Evolutionary conservation across 2,329 filamentous ascomycete genomes (phyloP).

Genomic region (Mycosphaerella arachidis): DNA sequence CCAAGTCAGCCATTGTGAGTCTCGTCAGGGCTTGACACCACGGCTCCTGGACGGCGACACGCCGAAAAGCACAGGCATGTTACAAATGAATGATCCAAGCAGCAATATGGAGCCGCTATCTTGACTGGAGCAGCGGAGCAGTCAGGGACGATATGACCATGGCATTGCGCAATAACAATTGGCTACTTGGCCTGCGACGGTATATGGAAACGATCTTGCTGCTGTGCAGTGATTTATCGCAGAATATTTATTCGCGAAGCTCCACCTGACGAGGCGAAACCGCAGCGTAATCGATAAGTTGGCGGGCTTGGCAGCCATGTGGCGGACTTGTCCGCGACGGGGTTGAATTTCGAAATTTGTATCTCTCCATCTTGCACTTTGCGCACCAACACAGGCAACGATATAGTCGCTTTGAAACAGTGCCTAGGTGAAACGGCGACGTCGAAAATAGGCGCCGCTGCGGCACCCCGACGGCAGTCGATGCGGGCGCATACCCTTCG

Average conservation of each 20-base stretch:
- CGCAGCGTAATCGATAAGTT: too few relatives aligned
- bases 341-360: too few relatives aligned
- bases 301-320: too few relatives aligned
- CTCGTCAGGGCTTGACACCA: neutral
- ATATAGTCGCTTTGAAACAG: too few relatives aligned
- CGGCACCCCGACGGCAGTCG: too few relatives aligned
- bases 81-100: neutral
- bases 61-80: conserved; percentile 4
- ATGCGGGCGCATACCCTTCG: too few relatives aligned
- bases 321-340: too few relatives aligned
- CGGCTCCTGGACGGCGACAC: neutral
- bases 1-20: neutral
- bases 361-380: too few relatives aligned
- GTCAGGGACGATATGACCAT: neutral
- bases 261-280: too few relatives aligned
- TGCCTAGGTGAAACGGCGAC: too few relatives aligned
- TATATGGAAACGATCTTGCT: neutral
- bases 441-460: too few relatives aligned
- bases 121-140: neutral
- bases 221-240: neutral
- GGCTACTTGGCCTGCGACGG: neutral
- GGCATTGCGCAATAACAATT: conserved; percentile 1
- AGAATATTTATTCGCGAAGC: neutral
- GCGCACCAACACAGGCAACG: too few relatives aligned
- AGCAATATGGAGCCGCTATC: neutral